These are phyloP conservation scores for Polyporus arcularius DNA, from an alignment of 768 basidiomycete genomes.

Conservation along the genomic window DNA sequence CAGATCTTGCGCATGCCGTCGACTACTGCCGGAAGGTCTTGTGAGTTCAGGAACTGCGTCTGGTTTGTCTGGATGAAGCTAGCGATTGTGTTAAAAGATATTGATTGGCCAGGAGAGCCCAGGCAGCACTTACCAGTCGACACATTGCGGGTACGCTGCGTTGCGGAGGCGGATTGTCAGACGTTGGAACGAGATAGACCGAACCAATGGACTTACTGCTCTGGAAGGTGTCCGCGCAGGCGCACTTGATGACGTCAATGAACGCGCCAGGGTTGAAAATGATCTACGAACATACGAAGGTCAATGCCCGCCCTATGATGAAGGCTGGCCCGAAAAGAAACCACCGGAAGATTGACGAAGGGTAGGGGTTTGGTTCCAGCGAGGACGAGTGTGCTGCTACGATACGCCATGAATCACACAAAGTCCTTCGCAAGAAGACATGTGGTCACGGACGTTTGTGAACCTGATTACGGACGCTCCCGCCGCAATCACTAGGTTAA, in stretches of 20 bases:
- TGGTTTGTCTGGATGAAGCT: constrained; percentile 64
- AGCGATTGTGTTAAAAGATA: not conserved
- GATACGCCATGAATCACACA: no score
- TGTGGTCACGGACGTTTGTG: no score
- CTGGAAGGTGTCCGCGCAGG: constrained; percentile 54
- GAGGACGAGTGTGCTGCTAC: no score
- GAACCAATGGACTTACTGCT: constrained; percentile 18
- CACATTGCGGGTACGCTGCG: constrained; percentile 58
- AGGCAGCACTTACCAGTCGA: constrained; percentile 52
- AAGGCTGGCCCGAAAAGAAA: not conserved
- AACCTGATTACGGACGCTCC: no score
- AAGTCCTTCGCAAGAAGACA: no score
- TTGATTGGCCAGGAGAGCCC: not conserved
- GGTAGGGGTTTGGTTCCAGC: no score
- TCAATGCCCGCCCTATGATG: not conserved
- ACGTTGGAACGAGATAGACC: not conserved
- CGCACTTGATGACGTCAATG: constrained; percentile 62
- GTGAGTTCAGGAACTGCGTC: constrained; percentile 47
- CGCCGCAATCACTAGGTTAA: no score
- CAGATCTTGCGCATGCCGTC: constrained; percentile 54
- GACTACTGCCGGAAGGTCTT: constrained; percentile 50
- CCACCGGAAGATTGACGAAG: no score
- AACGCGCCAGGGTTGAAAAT: constrained; percentile 67
- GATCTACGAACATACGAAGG: constrained; percentile 39
- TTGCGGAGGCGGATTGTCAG: not conserved